phyloP scores from a whole-genome alignment of 331 rosid species.

The Acacia concinna region DNA sequence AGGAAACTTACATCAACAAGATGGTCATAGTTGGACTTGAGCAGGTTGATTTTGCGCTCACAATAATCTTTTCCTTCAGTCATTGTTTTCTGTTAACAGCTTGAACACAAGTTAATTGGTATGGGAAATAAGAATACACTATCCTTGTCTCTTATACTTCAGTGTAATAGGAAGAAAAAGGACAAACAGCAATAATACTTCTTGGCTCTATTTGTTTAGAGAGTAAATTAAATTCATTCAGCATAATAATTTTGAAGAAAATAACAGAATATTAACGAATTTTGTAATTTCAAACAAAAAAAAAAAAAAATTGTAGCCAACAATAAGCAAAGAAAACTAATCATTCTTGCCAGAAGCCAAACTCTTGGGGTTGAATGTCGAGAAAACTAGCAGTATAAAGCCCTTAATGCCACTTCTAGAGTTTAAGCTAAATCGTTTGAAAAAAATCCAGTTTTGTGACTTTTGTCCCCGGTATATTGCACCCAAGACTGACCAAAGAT shows the following conservation, averaged over 20 bases:
- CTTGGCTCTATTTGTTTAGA: background rate
- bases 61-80: conserved; percentile 87
- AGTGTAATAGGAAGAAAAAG: background rate
- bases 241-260: background rate
- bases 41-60: conserved; percentile 80
- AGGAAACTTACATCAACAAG: conserved; percentile 66
- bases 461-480: no score
- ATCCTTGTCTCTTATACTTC: background rate
- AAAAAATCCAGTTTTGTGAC: background rate
- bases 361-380: background rate
- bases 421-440: background rate
- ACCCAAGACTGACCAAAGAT: background rate
- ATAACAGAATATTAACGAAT: background rate
- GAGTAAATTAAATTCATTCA: background rate
- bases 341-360: background rate
- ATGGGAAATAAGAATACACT: background rate
- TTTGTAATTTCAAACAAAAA: background rate
- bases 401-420: background rate
- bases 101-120: conserved; percentile 8
- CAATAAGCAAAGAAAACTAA: background rate
- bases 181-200: background rate
- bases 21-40: conserved; percentile 90
- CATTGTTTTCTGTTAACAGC: conserved; percentile 66
- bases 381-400: background rate
- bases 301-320: background rate